phyloP scores from a whole-genome alignment of 306 rosid genomes.

The Amphicarpaea edgeworthii region DNA sequence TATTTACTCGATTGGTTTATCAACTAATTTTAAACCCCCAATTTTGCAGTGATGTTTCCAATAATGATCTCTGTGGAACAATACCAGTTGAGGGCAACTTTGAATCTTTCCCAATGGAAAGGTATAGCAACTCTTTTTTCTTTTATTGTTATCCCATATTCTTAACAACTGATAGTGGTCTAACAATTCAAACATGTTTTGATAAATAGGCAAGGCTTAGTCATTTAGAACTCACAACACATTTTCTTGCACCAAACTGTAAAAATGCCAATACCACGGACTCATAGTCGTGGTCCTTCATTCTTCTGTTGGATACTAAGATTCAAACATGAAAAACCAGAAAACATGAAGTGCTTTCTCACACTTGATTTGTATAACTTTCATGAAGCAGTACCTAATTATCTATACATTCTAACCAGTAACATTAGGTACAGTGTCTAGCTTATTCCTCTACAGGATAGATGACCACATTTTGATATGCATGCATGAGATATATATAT shows the following conservation, averaged over 20 bases:
- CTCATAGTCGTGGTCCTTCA: background rate
- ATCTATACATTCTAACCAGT: background rate
- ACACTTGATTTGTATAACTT: conserved; percentile 3
- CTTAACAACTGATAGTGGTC: background rate
- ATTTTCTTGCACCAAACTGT: conserved; percentile 10
- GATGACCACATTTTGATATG: background rate
- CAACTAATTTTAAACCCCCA: conserved; percentile 4
- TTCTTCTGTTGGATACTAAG: background rate
- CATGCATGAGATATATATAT: background rate
- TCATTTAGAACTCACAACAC: background rate
- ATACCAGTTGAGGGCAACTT: conserved; percentile 94
- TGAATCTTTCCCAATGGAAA: conserved; percentile 75
- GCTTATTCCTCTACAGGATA: too few relatives aligned
- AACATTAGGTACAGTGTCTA: background rate
- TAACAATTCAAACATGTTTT: conserved; percentile 1
- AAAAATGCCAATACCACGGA: background rate
- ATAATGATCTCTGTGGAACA: conserved; percentile 90
- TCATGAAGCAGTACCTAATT: background rate
- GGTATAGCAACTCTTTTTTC: conserved; percentile 52
- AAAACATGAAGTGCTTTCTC: background rate
- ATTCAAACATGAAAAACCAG: conserved; percentile 28
- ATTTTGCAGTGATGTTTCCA: conserved; percentile 87
- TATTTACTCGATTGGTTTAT: conserved; percentile 14
- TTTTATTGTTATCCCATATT: conserved; percentile 9
- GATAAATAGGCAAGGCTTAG: background rate